Evolutionary conservation across 2,329 filamentous ascomycete genomes (phyloP).

Genomic region (Remersonia thermophila): DNA sequence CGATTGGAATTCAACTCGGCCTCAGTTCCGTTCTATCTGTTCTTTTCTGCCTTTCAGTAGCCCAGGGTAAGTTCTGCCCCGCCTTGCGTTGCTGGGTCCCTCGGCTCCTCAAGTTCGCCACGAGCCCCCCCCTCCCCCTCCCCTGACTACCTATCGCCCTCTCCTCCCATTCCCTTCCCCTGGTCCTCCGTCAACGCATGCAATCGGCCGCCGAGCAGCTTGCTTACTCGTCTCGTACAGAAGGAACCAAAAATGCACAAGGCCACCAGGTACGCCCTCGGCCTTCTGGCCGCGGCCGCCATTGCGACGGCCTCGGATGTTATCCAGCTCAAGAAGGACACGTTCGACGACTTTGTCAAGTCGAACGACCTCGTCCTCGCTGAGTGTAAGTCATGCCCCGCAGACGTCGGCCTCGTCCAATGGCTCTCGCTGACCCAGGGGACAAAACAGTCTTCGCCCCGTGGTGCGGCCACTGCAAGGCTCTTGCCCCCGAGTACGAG

Average conservation of each 20-base stretch:
- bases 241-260: slow-evolving; percentile 30
- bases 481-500: slow-evolving; percentile 85
- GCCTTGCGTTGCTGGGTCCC: too few species aligned
- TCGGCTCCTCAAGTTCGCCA: too few species aligned
- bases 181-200: slow-evolving; percentile 1
- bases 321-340: slow-evolving; percentile 69
- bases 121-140: too few species aligned
- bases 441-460: slow-evolving; percentile 68
- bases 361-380: slow-evolving; percentile 80
- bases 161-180: slow-evolving; percentile 1
- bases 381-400: slow-evolving; percentile 59
- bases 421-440: slow-evolving; percentile 3
- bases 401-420: background rate
- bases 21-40: slow-evolving; percentile 7
- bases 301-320: slow-evolving; percentile 68
- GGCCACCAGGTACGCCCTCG: slow-evolving; percentile 37
- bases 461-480: slow-evolving; percentile 98
- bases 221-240: slow-evolving; percentile 2
- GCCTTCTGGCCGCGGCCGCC: slow-evolving; percentile 43
- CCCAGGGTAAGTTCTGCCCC: slow-evolving; percentile 13
- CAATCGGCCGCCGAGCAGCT: too few species aligned
- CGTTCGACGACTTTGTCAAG: slow-evolving; percentile 76
- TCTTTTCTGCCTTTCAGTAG: slow-evolving; percentile 17
- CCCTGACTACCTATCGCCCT: too few species aligned
- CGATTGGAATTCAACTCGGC: too few species aligned